Evolutionary conservation across 2,329 filamentous ascomycete genomes (phyloP).

Genomic region (Neospermospora avenae): DNA sequence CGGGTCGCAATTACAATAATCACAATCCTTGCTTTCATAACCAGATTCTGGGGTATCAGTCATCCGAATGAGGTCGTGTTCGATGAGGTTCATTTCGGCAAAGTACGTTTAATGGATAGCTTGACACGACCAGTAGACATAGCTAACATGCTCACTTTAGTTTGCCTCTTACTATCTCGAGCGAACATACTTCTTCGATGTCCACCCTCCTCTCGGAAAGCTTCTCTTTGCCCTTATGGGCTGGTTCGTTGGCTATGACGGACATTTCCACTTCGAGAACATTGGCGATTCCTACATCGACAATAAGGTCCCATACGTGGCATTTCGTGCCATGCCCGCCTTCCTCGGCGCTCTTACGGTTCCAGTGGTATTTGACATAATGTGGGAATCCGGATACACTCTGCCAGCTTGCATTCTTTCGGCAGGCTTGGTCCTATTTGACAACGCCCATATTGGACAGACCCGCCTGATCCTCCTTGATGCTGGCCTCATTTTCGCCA

Average conservation of each 20-base stretch:
- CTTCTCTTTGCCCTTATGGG: constrained; percentile 95
- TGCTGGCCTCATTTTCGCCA: constrained; percentile 89
- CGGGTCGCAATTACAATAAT: constrained; percentile 73
- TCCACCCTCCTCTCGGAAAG: constrained; percentile 97
- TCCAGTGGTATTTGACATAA: constrained; percentile 91
- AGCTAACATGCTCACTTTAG: constrained; percentile 39
- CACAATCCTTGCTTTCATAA: constrained; percentile 81
- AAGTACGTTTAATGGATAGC: constrained; percentile 54
- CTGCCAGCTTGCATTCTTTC: constrained; percentile 88
- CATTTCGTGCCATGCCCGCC: constrained; percentile 90
- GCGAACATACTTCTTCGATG: constrained; percentile 99
- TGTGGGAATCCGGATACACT: constrained; percentile 99
- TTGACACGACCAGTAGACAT: neutral
- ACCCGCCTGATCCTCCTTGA: constrained; percentile 93
- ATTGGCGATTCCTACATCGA: constrained; percentile 97
- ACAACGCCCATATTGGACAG: constrained; percentile 97
- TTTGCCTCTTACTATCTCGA: constrained; percentile 83
- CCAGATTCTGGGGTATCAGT: constrained; percentile 92
- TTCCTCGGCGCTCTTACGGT: constrained; percentile 90
- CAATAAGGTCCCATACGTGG: constrained; percentile 96
- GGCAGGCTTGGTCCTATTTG: constrained; percentile 82
- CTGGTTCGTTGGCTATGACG: constrained; percentile 96
- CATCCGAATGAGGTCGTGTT: constrained; percentile 97
- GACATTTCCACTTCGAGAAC: constrained; percentile 97
- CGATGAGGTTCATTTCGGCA: constrained; percentile 98